Percentiles rank a stretch among this genome's conserved stretches.
Evolutionary conservation across 495 filamentous ascomycete genomes (phyloP).

Genomic region (Clohesyomyces aquaticus): DNA sequence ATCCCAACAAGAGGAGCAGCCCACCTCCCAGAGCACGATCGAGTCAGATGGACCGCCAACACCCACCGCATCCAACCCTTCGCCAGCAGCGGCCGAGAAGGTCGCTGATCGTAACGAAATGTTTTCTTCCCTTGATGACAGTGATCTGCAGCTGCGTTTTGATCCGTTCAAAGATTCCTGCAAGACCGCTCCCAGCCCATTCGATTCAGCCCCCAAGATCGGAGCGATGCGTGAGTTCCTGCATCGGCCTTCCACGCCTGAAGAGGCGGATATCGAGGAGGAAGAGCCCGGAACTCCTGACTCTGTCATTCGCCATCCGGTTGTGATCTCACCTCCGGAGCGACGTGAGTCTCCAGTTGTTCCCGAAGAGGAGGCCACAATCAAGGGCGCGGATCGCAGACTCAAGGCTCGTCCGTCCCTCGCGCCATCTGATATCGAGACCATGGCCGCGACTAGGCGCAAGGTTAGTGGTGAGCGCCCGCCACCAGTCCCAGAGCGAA

Average conservation of each 20-base stretch:
- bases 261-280: conserved; percentile 57
- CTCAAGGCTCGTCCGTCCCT: conserved; percentile 89
- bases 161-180: conserved; percentile 51
- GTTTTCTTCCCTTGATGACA: conserved; percentile 50
- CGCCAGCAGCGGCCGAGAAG: conserved; percentile 15
- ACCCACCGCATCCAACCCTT: conserved; percentile 34
- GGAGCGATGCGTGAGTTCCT: conserved; percentile 56
- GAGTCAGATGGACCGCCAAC: conserved; percentile 43
- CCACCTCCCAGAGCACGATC: conserved; percentile 28
- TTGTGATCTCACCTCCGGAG: conserved; percentile 48
- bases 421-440: conserved; percentile 77
- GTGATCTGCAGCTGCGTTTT: conserved; percentile 20
- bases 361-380: conserved; percentile 84
- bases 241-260: conserved; percentile 67
- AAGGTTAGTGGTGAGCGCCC: conserved; percentile 68
- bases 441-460: conserved; percentile 83
- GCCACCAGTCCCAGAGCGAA: conserved; percentile 45
- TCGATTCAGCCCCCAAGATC: conserved; percentile 51
- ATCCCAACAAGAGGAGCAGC: conserved; percentile 36
- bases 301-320: conserved; percentile 86
- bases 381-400: conserved; percentile 83
- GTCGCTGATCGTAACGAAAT: conserved; percentile 21
- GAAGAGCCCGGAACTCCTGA: conserved; percentile 81
- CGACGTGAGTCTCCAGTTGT: conserved; percentile 60
- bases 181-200: conserved; percentile 43